A percentile compares a stretch with the other conserved stretches of the same genome.
These are phyloP conservation scores for Neurospora sublineolata DNA, from an alignment of 495 filamentous ascomycete species.

Conservation along the genomic window DNA sequence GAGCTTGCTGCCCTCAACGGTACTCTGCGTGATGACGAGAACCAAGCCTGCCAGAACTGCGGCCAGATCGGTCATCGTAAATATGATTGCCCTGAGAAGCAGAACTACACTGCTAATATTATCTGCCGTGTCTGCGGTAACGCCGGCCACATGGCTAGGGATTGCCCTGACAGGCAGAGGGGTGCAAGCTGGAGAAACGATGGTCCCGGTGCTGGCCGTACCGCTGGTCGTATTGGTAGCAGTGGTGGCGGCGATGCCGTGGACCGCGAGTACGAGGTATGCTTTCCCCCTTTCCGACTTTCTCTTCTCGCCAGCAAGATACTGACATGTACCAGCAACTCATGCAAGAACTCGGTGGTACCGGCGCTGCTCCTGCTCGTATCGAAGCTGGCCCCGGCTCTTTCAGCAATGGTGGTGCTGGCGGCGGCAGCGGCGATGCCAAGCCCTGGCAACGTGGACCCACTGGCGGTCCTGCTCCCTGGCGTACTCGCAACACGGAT, in stretches of 20 bases:
- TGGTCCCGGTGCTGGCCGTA: conserved; percentile 31
- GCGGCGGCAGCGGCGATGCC: conserved; percentile 35
- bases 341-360: conserved; percentile 83
- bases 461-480: conserved; percentile 78
- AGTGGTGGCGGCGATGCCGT: conserved; percentile 65
- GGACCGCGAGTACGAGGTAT: conserved; percentile 88
- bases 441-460: conserved; percentile 92
- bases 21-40: conserved; percentile 95
- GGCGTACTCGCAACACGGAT: conserved; percentile 40
- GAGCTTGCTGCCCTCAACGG: conserved; percentile 95
- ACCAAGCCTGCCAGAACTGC: conserved; percentile 99
- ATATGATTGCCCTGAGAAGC: conserved; percentile 95
- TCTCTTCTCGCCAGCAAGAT: neutral
- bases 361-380: conserved; percentile 57
- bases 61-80: conserved; percentile 98
- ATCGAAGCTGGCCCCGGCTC: conserved; percentile 78
- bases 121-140: conserved; percentile 94
- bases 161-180: conserved; percentile 81
- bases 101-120: conserved; percentile 96
- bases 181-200: conserved; percentile 87
- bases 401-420: conserved; percentile 32
- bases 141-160: conserved; percentile 31
- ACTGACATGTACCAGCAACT: conserved; percentile 60
- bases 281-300: conserved; percentile 14
- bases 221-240: conserved; percentile 51